phyloP scores from a whole-genome alignment of 2,329 filamentous ascomycete species.

The Verticillium isaacii region DNA sequence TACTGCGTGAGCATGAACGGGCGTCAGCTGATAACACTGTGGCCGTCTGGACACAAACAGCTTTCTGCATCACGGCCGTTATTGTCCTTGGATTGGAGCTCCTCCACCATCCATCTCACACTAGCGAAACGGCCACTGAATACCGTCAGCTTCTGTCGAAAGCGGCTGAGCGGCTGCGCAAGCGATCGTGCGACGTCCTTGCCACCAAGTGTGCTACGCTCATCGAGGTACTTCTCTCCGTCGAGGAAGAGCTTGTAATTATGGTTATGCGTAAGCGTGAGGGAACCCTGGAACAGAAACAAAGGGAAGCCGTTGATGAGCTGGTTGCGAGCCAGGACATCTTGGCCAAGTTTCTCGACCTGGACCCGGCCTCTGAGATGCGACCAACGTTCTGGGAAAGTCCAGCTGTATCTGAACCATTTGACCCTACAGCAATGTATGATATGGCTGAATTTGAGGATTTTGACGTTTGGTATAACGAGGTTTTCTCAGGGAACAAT shows the following conservation, averaged over 20 bases:
- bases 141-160: conserved; percentile 5
- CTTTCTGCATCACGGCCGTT: conserved; percentile 19
- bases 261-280: conserved; percentile 9
- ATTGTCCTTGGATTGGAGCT: conserved; percentile 18
- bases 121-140: conserved; percentile 6
- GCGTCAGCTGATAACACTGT: conserved; percentile 12
- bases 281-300: not conserved
- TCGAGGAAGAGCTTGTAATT: conserved; percentile 14
- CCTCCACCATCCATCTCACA: conserved; percentile 7
- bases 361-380: not conserved
- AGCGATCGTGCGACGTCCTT: conserved; percentile 12
- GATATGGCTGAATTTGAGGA: not conserved
- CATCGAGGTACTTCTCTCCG: conserved; percentile 13
- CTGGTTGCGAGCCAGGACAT: conserved; percentile 1
- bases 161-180: conserved; percentile 9
- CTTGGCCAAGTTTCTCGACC: not conserved
- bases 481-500: not conserved
- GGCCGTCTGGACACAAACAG: conserved; percentile 21
- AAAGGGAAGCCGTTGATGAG: not conserved
- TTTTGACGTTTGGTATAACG: conserved; percentile 3
- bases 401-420: not conserved
- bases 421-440: not conserved
- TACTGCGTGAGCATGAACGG: conserved; percentile 20
- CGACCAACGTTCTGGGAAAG: not conserved
- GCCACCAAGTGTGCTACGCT: conserved; percentile 16